These are phyloP conservation scores for Fraxinus greggii DNA, from an alignment of 305 asterid genomes.

Conservation along the genomic window DNA sequence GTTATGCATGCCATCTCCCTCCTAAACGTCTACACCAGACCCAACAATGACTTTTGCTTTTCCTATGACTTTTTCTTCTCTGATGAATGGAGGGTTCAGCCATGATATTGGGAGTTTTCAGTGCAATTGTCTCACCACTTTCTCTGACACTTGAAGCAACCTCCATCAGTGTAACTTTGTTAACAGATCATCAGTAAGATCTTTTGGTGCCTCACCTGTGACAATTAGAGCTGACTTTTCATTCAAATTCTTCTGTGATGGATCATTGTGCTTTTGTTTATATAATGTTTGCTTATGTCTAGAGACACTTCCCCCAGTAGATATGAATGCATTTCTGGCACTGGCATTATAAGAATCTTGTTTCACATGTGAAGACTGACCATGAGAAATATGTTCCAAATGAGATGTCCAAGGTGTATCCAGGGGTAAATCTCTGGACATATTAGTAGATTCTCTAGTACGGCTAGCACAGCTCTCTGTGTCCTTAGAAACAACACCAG, in stretches of 20 bases:
- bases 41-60: conserved; percentile 50
- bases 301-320: conserved; percentile 47
- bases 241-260: conserved; percentile 34
- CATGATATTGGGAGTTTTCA: conserved; percentile 29
- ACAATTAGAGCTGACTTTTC: conserved; percentile 36
- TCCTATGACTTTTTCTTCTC: conserved; percentile 58
- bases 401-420: conserved; percentile 31
- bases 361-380: conserved; percentile 31
- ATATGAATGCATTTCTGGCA: conserved; percentile 31
- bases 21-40: conserved; percentile 38
- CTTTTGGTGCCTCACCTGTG: conserved; percentile 35
- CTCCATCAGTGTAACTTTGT: conserved; percentile 30
- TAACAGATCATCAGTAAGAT: conserved; percentile 30
- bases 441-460: conserved; percentile 39
- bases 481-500: conserved; percentile 31
- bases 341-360: conserved; percentile 30
- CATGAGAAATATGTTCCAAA: conserved; percentile 32
- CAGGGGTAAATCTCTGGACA: conserved; percentile 28
- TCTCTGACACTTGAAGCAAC: conserved; percentile 35
- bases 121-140: conserved; percentile 37
- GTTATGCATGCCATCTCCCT: conserved; percentile 44
- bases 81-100: conserved; percentile 49
- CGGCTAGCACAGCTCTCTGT: conserved; percentile 28
- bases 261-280: conserved; percentile 58
- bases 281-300: conserved; percentile 47